Percentiles rank a stretch among this genome's conserved stretches.
phyloP scores from a whole-genome alignment of 23 red algal species.

The Gracilaria gracilis region DNA sequence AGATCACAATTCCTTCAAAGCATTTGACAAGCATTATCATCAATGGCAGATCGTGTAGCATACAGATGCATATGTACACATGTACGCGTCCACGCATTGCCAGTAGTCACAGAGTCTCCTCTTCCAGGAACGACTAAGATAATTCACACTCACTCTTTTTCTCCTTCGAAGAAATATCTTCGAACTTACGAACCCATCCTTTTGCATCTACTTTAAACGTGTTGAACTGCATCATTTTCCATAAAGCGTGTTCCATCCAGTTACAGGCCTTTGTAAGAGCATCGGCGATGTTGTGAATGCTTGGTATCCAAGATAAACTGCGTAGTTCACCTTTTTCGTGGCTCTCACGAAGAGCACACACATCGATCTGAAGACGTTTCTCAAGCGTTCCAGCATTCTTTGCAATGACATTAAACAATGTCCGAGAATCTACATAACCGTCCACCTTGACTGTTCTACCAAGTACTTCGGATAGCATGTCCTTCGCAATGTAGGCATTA shows the following conservation, averaged over 20 bases:
- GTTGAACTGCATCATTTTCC: neutral
- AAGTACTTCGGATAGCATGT: constrained; percentile 16
- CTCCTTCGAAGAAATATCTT: neutral
- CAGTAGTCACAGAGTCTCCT: no score
- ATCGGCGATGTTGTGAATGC: constrained; percentile 6
- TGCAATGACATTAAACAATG: constrained; percentile 17
- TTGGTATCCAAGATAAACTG: constrained; percentile 8
- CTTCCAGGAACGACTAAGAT: no score
- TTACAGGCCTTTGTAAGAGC: neutral
- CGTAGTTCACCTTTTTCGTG: constrained; percentile 16
- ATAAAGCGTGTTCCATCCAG: neutral
- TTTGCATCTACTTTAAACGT: neutral
- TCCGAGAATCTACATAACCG: constrained; percentile 21
- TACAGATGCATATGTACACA: neutral
- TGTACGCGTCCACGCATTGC: neutral
- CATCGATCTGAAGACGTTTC: constrained; percentile 22
- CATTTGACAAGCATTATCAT: no score
- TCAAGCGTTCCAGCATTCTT: constrained; percentile 19
- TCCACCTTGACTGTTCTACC: neutral
- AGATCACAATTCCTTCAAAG: no score
- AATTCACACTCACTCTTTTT: neutral
- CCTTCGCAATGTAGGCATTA: neutral
- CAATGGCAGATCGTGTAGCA: no score
- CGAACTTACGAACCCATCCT: neutral
- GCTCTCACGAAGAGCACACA: constrained; percentile 16